Base-by-base conservation (phyloP, 1,284 basidiomycete species). In the Ustilago esculenta region DNA sequence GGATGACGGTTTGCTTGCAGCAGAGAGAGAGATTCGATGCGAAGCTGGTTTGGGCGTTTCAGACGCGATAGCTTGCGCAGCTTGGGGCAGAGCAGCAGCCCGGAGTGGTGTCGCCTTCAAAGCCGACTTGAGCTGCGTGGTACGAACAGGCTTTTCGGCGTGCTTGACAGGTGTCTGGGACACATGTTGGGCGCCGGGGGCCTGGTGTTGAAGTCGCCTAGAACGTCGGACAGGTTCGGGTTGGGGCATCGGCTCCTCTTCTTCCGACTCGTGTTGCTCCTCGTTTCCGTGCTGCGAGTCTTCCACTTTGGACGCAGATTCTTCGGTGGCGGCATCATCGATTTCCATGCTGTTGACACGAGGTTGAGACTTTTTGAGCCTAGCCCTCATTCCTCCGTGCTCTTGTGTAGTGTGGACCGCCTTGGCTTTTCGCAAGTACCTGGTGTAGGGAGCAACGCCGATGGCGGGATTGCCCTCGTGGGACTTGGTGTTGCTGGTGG, bases 371-470 rank as follows among this genome's bases (percentile, higher is more conserved):
- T 57, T 61, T 47, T 63, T 69, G 54, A 69, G 37, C 32, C 42
- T 51, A 6, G 67, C 59, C 42, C 67, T 45, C 67, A 70, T 70
- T 5, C 67, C 67, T 25, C 52, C 42, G 33, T 60, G 69, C 18
- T 56, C 53, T 15, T 51, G 54, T 3, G 41, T 32, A 8, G 55
- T 29, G 37, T 67, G 58, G 10, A 45, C 51, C 12, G 52, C 46
- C 33, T 68, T 74, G 11, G 53, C 60, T 44, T 72, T 66, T n/a
- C 57, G 52, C 34, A 74, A 15, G 17, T 64, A 60, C 15, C 76
- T 58, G 14, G 73, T 71, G 43, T 79, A 76, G 5, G 76, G 76
- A 18, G 76, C 70, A 23, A 79, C 69, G 33, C 56, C 51, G 10
- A 65, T 41, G 21, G 37, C 17, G 4, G 46, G 52, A 33, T 60